Evolutionary conservation across 768 basidiomycete species (phyloP).

Genomic region (Rhodotorula kratochvilovae): DNA sequence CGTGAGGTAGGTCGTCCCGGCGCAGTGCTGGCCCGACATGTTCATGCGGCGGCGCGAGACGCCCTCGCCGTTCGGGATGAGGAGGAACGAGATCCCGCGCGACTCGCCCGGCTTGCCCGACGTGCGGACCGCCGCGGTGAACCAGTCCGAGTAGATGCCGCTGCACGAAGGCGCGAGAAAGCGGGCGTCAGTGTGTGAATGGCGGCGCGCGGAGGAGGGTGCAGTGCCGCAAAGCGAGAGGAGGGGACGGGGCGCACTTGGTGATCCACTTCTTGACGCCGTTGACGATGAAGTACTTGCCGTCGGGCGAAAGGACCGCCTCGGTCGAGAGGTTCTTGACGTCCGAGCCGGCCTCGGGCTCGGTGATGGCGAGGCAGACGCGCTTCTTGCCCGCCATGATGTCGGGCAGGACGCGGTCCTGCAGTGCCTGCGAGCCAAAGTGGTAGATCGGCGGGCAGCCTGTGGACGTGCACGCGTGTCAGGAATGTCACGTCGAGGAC

Average conservation of each 20-base stretch:
- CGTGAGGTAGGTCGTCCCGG: constrained; percentile 40
- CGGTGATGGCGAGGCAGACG: constrained; percentile 44
- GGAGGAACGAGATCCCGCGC: constrained; percentile 39
- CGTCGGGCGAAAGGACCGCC: constrained; percentile 37
- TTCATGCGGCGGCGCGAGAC: constrained; percentile 20
- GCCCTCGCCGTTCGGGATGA: constrained; percentile 32
- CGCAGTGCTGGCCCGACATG: constrained; percentile 26
- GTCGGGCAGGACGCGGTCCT: constrained; percentile 38
- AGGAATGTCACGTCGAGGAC: too few species aligned
- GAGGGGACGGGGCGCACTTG: background rate
- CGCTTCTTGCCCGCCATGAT: constrained; percentile 41
- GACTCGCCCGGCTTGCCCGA: constrained; percentile 39
- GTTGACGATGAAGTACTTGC: constrained; percentile 40
- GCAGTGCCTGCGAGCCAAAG: constrained; percentile 36
- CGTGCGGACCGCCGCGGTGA: constrained; percentile 46
- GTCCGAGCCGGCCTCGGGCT: constrained; percentile 41
- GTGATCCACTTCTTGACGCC: constrained; percentile 42
- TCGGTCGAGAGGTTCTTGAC: constrained; percentile 42
- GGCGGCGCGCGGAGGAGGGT: too few species aligned
- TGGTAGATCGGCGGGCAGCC: constrained; percentile 34
- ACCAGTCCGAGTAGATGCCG: constrained; percentile 43
- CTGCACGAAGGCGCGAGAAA: background rate
- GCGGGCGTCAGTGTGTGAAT: background rate
- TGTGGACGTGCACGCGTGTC: too few species aligned
- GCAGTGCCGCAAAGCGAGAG: too few species aligned